phyloP scores from a whole-genome alignment of 176 grass and related monocot species.

The Oropetium thomaeum region DNA sequence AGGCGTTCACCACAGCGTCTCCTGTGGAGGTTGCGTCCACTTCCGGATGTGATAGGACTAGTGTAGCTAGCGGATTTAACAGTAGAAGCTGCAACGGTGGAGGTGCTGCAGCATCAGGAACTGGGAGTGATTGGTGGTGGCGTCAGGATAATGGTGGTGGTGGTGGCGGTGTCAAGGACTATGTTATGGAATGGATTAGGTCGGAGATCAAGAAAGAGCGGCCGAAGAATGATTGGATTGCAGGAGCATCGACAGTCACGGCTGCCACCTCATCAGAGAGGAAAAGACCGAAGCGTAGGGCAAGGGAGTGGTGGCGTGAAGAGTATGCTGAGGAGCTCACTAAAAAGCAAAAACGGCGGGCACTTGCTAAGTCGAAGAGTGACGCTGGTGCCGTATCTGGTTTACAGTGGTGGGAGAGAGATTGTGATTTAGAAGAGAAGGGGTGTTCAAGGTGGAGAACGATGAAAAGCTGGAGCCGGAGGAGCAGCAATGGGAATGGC shows the following conservation, averaged over 20 bases:
- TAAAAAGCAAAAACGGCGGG: constrained; percentile 67
- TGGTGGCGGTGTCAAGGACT: constrained; percentile 62
- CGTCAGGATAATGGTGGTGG: constrained; percentile 66
- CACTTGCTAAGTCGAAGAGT: constrained; percentile 61
- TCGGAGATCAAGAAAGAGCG: constrained; percentile 97
- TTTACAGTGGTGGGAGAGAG: constrained; percentile 75
- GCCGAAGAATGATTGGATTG: constrained; percentile 76
- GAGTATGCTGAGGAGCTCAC: constrained; percentile 90
- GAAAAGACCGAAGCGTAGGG: constrained; percentile 59
- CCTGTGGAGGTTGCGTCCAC: constrained; percentile 55
- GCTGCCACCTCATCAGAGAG: constrained; percentile 35
- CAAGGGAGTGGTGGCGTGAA: constrained; percentile 93
- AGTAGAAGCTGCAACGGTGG: constrained; percentile 49
- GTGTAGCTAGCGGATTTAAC: constrained; percentile 46
- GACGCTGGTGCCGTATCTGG: constrained; percentile 36
- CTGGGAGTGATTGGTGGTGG: constrained; percentile 91
- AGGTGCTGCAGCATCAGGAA: constrained; percentile 42
- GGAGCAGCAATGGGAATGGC: constrained; percentile 48
- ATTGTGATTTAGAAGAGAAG: constrained; percentile 54
- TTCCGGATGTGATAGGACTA: constrained; percentile 59
- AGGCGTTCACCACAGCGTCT: constrained; percentile 36
- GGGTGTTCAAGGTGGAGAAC: constrained; percentile 63
- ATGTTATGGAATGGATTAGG: constrained; percentile 98
- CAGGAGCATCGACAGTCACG: constrained; percentile 26
- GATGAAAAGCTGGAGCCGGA: constrained; percentile 71